Evolutionary conservation across 441 rosid genomes (phyloP).

Genomic region (Croton laevigatus): DNA sequence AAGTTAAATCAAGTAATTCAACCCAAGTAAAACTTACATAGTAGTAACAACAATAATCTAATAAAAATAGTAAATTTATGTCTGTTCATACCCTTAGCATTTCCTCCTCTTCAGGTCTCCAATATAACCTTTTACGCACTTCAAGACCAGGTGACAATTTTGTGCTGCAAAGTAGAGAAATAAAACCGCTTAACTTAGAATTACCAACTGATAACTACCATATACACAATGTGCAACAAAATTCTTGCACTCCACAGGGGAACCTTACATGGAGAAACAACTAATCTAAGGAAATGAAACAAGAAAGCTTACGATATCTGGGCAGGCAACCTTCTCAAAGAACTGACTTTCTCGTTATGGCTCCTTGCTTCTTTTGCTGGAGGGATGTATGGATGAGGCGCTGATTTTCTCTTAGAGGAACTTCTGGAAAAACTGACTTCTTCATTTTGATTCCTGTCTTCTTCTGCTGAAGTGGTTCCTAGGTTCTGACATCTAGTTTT

Average conservation of each 20-base stretch:
- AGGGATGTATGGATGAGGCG: background rate
- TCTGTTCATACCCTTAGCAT: constrained; percentile 17
- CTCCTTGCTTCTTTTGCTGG: background rate
- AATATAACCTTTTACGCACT: constrained; percentile 43
- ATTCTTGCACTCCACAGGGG: background rate
- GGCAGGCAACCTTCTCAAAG: constrained; percentile 9
- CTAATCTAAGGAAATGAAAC: background rate
- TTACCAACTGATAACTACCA: background rate
- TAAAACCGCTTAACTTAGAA: background rate
- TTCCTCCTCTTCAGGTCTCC: constrained; percentile 57
- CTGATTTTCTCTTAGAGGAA: background rate
- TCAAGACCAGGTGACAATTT: constrained; percentile 19
- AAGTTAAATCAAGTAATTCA: background rate
- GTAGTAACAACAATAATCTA: background rate
- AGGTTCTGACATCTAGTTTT: no score
- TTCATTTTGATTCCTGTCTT: background rate
- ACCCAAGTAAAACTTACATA: background rate
- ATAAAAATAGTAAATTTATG: background rate
- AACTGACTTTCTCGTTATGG: background rate
- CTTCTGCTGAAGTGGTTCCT: background rate
- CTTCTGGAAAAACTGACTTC: background rate
- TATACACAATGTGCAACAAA: background rate
- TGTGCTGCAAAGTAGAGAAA: constrained; percentile 21
- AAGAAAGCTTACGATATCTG: constrained; percentile 25
- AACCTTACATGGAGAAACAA: background rate